Percentiles rank a stretch among this genome's conserved stretches.
phyloP scores from a whole-genome alignment of 345 rosid genomes.

The Dipteronia dyeriana region DNA sequence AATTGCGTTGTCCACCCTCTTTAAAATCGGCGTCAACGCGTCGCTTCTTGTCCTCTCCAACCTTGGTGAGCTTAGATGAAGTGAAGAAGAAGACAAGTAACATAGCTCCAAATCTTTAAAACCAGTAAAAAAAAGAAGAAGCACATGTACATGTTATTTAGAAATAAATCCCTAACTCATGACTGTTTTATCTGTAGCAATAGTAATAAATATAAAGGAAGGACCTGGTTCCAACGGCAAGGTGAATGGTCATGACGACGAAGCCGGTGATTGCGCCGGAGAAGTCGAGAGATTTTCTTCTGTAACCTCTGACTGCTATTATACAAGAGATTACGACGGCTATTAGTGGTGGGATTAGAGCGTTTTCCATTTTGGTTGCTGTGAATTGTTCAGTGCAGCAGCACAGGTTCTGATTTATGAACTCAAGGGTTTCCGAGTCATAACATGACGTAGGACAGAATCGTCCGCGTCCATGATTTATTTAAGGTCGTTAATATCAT shows the following conservation, averaged over 20 bases:
- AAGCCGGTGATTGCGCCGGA: conserved; percentile 87
- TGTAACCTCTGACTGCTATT: conserved; percentile 67
- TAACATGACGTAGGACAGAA: too few relatives aligned
- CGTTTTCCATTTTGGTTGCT: conserved; percentile 39
- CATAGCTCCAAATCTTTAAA: conserved; percentile 76
- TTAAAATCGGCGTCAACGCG: conserved; percentile 76
- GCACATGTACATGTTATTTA: background rate
- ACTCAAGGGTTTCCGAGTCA: background rate
- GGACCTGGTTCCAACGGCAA: conserved; percentile 73
- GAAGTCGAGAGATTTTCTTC: conserved; percentile 72
- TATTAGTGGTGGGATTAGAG: conserved; percentile 42
- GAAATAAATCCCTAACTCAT: background rate
- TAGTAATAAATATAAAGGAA: background rate
- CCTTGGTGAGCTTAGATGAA: conserved; percentile 89
- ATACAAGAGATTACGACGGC: conserved; percentile 53
- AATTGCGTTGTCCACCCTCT: conserved; percentile 94
- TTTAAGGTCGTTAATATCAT: too few relatives aligned
- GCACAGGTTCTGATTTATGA: background rate
- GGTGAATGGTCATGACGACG: conserved; percentile 69
- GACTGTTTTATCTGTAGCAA: too few relatives aligned
- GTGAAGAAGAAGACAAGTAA: conserved; percentile 75
- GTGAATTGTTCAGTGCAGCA: background rate
- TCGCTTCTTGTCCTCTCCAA: conserved; percentile 86
- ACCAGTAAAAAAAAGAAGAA: background rate
- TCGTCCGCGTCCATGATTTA: too few relatives aligned